Percentiles rank a stretch among this genome's conserved stretches.
Evolutionary conservation across 345 rosid genomes (phyloP).

Genomic region (Gossypium anomalum): DNA sequence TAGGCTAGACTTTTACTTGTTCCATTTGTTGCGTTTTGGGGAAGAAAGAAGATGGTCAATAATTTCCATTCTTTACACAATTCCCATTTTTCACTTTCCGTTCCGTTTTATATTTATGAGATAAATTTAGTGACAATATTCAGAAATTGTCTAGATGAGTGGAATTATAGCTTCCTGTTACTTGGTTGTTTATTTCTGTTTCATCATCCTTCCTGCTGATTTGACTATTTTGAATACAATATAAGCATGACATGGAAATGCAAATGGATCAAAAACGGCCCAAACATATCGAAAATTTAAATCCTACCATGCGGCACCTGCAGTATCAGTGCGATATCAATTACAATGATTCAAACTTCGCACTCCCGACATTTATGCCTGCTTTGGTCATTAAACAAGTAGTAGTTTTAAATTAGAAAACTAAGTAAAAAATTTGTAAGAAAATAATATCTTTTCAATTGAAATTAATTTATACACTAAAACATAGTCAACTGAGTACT

Average conservation of each 20-base stretch:
- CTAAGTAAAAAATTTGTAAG: no score
- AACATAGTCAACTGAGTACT: no score
- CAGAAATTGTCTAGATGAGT: neutral
- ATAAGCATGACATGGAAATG: neutral
- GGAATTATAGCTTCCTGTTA: neutral
- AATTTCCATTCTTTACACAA: neutral
- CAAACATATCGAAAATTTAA: no score
- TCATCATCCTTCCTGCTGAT: neutral
- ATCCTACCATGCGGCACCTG: no score
- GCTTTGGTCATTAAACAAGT: no score
- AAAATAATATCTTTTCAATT: no score
- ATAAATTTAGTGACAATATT: neutral
- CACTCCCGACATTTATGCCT: no score
- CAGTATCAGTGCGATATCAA: no score
- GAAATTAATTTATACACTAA: no score
- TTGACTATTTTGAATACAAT: neutral
- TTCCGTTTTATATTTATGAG: neutral
- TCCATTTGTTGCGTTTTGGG: slow-evolving; percentile 6
- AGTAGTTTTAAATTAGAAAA: no score
- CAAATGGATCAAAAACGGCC: no score
- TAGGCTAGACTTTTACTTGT: neutral
- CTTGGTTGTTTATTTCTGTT: neutral
- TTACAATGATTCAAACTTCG: no score
- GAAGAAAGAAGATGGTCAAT: neutral
- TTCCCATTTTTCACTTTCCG: neutral